Base-by-base conservation (phyloP, 2,329 filamentous ascomycete species). In the Exophiala viscosa region DNA sequence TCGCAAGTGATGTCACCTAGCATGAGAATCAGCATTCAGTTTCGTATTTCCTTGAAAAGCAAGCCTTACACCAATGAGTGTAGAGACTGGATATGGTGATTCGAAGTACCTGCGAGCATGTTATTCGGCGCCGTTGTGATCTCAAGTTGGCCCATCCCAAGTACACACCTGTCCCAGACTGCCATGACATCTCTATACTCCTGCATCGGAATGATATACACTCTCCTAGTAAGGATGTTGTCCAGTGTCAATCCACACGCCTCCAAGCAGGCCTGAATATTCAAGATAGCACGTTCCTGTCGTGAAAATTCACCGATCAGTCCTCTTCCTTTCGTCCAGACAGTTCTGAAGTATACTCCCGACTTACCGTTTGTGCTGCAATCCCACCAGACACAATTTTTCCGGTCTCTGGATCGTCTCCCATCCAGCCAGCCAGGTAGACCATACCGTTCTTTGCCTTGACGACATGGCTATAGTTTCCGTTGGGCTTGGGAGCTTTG, bases 211-310 rank as follows among this genome's bases (percentile, higher is more conserved):
- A 40, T 52, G 20, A 52, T 40, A 32, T 39, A 52, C 9, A 52
- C 13, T 41, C 49, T 32, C 41, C 43, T 41, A 15, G 42, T 31
- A 17, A 52, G n/a, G 35, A 52, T 40, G 10, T 52, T 52, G 42
- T 52, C 49, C 2, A 52, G 41, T 10, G 34, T 33, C 20, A 45
- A 52, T 13, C 49, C 49, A 10, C 42, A 44, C 14, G 49, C 49
- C 20, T 52, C 43, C 15, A 52, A 43, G 23, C 49, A 52, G 13
- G 49, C 49, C 10, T 42, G 39, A 15, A 52, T 52, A 34, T 52
- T 52, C 13, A 34, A 13, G 14, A 52, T 52, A 10, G 36, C 43
- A n/a, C 45, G 49, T 14, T 52, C 45, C 48, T 51, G 23, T 28
- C 23, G 8, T 28, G 23, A n/a, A n/a, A n/a, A 18, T 6, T 8